Conservation (phyloP, 441 rosid species). For the Biscutella laevigata region DNA sequence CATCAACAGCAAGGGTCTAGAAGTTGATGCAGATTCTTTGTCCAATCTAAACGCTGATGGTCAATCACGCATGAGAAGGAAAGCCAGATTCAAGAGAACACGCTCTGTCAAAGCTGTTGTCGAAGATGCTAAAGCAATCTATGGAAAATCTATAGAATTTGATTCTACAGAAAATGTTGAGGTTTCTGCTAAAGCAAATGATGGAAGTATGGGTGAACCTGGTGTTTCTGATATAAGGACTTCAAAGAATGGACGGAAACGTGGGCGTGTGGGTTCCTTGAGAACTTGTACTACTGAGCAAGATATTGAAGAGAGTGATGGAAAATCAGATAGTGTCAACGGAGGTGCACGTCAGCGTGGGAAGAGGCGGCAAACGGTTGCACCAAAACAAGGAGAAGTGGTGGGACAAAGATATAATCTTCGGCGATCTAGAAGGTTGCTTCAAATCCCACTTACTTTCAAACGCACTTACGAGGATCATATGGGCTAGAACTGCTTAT, state of each 20-base stretch:
- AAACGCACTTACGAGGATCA: too few species aligned
- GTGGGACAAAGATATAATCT: conserved; percentile 60
- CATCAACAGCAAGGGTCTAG: conserved; percentile 16
- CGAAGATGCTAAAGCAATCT: conserved; percentile 61
- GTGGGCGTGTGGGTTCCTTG: conserved; percentile 46
- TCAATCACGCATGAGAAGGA: conserved; percentile 42
- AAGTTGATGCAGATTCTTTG: conserved; percentile 38
- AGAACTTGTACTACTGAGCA: conserved; percentile 48
- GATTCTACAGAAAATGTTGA: conserved; percentile 38
- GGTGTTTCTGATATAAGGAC: conserved; percentile 37
- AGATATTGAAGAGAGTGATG: conserved; percentile 63
- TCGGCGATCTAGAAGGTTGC: conserved; percentile 60
- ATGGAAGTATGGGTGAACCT: conserved; percentile 51
- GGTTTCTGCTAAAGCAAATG: conserved; percentile 37
- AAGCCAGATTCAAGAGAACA: conserved; percentile 48
- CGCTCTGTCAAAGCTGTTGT: conserved; percentile 74
- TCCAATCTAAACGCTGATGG: conserved; percentile 43
- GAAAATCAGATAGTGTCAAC: conserved; percentile 51
- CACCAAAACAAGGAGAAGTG: conserved; percentile 29
- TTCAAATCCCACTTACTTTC: conserved; percentile 11
- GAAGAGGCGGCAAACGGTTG: conserved; percentile 60
- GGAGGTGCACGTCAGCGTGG: conserved; percentile 40
- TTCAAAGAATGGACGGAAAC: conserved; percentile 52
- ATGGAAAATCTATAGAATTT: conserved; percentile 46
- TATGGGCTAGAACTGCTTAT: too few species aligned